Evolutionary conservation across 108 stramenopile genomes (phyloP).

Genomic region (Bacterosira constricta): DNA sequence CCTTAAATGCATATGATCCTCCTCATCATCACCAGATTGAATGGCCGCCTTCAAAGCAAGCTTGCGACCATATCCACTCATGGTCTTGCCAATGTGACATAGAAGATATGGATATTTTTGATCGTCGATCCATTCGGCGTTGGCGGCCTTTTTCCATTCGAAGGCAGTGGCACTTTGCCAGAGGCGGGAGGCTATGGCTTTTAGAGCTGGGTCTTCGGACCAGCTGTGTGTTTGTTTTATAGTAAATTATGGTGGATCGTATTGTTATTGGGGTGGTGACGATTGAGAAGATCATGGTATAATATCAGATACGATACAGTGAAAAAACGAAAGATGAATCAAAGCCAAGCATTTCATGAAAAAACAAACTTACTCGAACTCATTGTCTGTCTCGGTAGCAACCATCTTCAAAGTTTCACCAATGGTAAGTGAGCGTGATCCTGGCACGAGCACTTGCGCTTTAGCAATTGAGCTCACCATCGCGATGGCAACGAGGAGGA

Average conservation of each 20-base stretch:
- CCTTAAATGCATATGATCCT: not conserved
- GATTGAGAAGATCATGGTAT: no score
- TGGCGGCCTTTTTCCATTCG: conserved; percentile 22
- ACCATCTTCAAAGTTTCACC: not conserved
- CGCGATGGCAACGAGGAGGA: not conserved
- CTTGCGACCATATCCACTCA: conserved; percentile 21
- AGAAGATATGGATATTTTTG: conserved; percentile 27
- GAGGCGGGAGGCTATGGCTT: not conserved
- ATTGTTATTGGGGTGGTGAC: no score
- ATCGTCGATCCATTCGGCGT: not conserved
- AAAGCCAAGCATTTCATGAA: no score
- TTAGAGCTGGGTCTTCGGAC: not conserved
- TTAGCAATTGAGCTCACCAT: not conserved
- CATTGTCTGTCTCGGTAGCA: conserved; percentile 5
- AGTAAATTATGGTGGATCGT: no score
- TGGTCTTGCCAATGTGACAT: conserved; percentile 18
- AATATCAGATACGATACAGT: no score
- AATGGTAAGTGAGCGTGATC: conserved; percentile 12
- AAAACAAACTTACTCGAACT: conserved; percentile 19
- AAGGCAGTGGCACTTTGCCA: conserved; percentile 16
- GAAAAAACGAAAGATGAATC: no score
- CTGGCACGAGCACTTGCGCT: not conserved
- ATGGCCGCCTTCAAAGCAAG: conserved; percentile 7
- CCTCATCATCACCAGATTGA: not conserved
- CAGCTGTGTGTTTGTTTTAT: conserved; percentile 1